These are phyloP conservation scores for Pilaira anomala DNA, from an alignment of 192 early-diverging fungal genomes.

Conservation along the genomic window DNA sequence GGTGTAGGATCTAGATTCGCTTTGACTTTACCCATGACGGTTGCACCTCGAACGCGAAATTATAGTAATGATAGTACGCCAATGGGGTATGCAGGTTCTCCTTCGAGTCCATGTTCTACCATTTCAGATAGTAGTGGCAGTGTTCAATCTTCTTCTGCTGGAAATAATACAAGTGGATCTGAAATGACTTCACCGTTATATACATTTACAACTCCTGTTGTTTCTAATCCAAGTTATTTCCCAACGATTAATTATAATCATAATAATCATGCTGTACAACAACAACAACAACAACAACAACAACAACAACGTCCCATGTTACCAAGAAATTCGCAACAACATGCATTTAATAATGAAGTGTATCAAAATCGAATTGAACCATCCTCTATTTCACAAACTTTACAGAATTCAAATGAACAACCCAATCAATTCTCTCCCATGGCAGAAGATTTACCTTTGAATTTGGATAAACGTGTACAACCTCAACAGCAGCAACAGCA, in stretches of 20 bases:
- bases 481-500: too few relatives aligned
- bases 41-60: slow-evolving; percentile 12
- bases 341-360: neutral
- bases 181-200: neutral
- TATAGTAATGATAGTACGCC: slow-evolving; percentile 17
- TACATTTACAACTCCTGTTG: neutral
- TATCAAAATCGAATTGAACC: too few relatives aligned
- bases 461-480: too few relatives aligned
- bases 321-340: neutral
- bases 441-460: too few relatives aligned
- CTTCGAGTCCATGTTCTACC: slow-evolving; percentile 28
- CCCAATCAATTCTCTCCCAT: too few relatives aligned
- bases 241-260: neutral
- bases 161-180: neutral
- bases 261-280: neutral
- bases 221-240: slow-evolving; percentile 1
- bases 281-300: neutral
- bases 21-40: slow-evolving; percentile 42
- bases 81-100: slow-evolving; percentile 16
- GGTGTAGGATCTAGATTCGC: slow-evolving; percentile 53
- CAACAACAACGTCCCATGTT: neutral
- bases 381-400: too few relatives aligned
- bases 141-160: slow-evolving; percentile 1
- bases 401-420: too few relatives aligned
- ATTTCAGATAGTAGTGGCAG: slow-evolving; percentile 27